Evolutionary conservation across 176 grass and related monocot genomes (phyloP), one percentile per base, ranked within the genome.

Genomic region (Elymus sibiricus): DNA sequence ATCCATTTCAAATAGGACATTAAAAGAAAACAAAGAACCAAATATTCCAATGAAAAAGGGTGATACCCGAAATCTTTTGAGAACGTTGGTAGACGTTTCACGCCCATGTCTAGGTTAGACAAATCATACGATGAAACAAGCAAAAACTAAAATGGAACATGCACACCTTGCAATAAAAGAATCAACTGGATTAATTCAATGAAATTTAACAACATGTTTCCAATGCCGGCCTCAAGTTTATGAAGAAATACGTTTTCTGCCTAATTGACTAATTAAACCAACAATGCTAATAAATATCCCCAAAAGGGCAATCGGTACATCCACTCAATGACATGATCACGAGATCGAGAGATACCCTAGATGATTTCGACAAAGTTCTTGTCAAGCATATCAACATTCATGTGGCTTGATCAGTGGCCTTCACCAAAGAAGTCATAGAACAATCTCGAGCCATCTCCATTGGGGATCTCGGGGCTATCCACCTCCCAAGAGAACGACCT

Each of bases 361-460:
- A 58, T 58, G 55, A 22, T 19, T 58, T 58, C 6, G 2, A 56
- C 53, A 56, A 51, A 16, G 47, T 51, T 53, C 16, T 7, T 53
- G 49, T 53, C 6, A 16, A 19, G 49, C 16, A 53, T 58, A 58
- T 58, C 55, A 22, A 22, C 21, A 22, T 58, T 58, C 17, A 58
- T 58, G 8, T 12, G 49, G 16, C n/a, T 38, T 19, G 24, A 4
- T 35, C 55, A 7, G 16, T 16, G 59, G 59, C 83, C 88, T 42
- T 79, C 72, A 38, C 69, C 83, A 2, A 94, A 77, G 80, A 94
- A 91, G 40, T 91, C 77, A 38, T 91, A 86, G 79, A 56, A 82
- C 40, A 51, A 58, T 21, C 49, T 53, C 6, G 49, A 53, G 16
- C 49, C 49, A 22, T 38, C 27, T 76, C 83, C 17, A 11, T 61